Conservation (phyloP, 495 filamentous ascomycete genomes). For the Margaritispora aquatica region DNA sequence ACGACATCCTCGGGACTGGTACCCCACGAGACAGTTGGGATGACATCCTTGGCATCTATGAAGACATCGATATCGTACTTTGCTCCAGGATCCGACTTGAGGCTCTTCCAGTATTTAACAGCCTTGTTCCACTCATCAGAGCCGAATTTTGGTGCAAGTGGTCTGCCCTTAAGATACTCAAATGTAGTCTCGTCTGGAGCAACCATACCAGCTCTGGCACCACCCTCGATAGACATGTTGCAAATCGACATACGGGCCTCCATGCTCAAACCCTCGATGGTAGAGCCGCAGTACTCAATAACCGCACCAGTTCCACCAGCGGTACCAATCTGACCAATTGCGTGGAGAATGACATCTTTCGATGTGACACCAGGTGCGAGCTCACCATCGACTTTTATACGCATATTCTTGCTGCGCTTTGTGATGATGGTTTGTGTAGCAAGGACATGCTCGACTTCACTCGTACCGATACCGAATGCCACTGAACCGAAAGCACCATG, state of each 20-base stretch:
- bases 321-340: constrained; percentile 91
- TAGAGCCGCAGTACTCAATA: constrained; percentile 94
- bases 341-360: constrained; percentile 93
- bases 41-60: constrained; percentile 86
- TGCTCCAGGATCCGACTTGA: constrained; percentile 78
- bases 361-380: constrained; percentile 89
- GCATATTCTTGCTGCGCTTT: constrained; percentile 96
- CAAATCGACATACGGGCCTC: constrained; percentile 99
- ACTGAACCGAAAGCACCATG: constrained; percentile 95
- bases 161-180: constrained; percentile 86
- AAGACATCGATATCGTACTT: constrained; percentile 82
- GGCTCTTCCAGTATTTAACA: constrained; percentile 78
- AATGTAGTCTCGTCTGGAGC: constrained; percentile 92
- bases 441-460: constrained; percentile 96
- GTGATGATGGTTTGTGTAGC: constrained; percentile 95
- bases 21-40: constrained; percentile 93
- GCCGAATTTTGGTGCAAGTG: constrained; percentile 78
- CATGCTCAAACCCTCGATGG: constrained; percentile 85
- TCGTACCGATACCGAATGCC: constrained; percentile 96
- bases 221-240: constrained; percentile 99
- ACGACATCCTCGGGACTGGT: constrained; percentile 95
- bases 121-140: constrained; percentile 88
- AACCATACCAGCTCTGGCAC: constrained; percentile 93
- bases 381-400: constrained; percentile 87
- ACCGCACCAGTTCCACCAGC: constrained; percentile 92